phyloP scores from a whole-genome alignment of 352 stramenopile genomes.

The Phytophthora podocarpi region DNA sequence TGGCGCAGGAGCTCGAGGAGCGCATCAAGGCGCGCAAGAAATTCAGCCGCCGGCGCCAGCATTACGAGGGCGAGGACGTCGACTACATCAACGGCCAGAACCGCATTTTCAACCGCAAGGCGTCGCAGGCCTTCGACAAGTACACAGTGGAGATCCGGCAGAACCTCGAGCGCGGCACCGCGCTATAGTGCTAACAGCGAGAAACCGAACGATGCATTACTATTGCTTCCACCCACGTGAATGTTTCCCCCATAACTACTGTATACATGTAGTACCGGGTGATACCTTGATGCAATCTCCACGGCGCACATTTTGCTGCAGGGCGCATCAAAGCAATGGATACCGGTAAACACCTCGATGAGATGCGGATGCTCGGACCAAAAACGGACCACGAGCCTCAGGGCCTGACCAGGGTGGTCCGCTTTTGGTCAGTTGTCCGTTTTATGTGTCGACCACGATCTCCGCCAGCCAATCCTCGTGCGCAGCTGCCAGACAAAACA shows the following conservation, averaged over 20 bases:
- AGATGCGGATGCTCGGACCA: too few species aligned
- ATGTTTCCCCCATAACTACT: too few species aligned
- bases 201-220: background rate
- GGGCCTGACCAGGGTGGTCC: too few species aligned
- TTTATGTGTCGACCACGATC: background rate
- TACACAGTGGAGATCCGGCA: constrained; percentile 98
- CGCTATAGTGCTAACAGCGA: constrained; percentile 73
- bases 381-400: too few species aligned
- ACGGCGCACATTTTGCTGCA: too few species aligned
- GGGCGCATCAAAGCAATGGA: too few species aligned
- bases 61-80: constrained; percentile 92
- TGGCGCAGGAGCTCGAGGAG: constrained; percentile 75
- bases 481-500: background rate
- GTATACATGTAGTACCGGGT: too few species aligned
- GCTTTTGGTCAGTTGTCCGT: background rate
- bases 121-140: constrained; percentile 96
- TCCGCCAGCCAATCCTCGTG: background rate
- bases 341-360: too few species aligned
- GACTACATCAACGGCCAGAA: constrained; percentile 99
- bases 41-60: constrained; percentile 75
- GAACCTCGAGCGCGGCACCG: constrained; percentile 97
- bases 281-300: too few species aligned
- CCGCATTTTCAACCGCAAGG: constrained; percentile 98
- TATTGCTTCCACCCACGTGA: too few species aligned
- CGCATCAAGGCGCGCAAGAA: constrained; percentile 77